Evolutionary conservation across 2,329 filamentous ascomycete species (phyloP), one percentile per base, ranked within the genome.

Genomic region (Ophiostoma himal-ulmi): DNA sequence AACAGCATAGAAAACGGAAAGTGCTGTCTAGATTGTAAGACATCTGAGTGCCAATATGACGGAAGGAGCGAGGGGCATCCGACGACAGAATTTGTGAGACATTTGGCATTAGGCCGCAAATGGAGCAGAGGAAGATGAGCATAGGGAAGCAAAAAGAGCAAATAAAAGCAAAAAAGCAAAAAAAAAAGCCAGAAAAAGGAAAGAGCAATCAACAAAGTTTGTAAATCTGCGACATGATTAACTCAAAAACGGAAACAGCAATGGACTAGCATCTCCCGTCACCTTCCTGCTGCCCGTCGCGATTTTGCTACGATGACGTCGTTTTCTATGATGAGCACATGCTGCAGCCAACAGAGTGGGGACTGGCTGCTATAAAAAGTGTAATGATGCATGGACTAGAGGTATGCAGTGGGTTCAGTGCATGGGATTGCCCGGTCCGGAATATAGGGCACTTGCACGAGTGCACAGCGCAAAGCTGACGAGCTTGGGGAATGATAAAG

Each of bases 71-170:
- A 57, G 26, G 52, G 52, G 7, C 52, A 57, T 54, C 26, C 26
- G 52, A 41, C 14, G 39, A 14, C 52, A 57, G 52, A 57, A n/a
- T 57, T 57, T 57, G 52, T 57, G 52, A 57, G 52, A 57, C 52
- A 57, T 57, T 57, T 48, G 44, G 41, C 41, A 44, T 17, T 44
- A 17, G 41, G 11, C 26, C 3, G 26, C 26, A 30, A 30, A 30
- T 30, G 26, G 26, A 30, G 26, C 26, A 30, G 26, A 30, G 26
- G 26, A 30, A 30, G 26, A 30, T 3, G 26, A 30, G 26, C 41
- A 44, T 44, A 17, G 17, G 44, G 17, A 17, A 6, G 17, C 17
- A 39, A 39, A 39, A 20, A 17, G 17, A 20, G 44, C 44, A n/a
- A 48, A 48, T 20, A 6, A 17, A 5, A 6, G 5, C 48, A n/a